These are phyloP conservation scores for Dendrobium officinale DNA, from an alignment of 106 monocot species.

Conservation along the genomic window DNA sequence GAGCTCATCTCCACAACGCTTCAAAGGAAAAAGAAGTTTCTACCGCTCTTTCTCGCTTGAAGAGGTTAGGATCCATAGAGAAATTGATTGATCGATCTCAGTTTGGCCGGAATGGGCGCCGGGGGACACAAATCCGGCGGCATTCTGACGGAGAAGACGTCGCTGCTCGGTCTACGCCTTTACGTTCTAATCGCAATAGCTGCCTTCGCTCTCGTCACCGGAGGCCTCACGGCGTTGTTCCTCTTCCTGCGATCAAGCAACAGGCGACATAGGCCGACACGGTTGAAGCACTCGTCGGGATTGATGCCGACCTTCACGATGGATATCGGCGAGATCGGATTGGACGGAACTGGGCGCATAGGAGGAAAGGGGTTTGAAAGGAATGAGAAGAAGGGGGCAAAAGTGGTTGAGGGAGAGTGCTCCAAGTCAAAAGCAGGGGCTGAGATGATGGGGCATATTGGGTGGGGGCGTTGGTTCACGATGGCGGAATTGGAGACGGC, in stretches of 20 bases:
- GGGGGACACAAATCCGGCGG: neutral
- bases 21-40: neutral
- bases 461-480: constrained; percentile 78
- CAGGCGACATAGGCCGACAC: neutral
- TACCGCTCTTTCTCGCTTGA: neutral
- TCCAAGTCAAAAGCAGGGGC: neutral
- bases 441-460: constrained; percentile 39
- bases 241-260: constrained; percentile 10
- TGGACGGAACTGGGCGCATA: neutral
- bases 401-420: constrained; percentile 2
- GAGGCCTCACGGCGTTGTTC: neutral
- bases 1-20: neutral
- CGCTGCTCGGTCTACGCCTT: constrained; percentile 24
- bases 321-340: constrained; percentile 4
- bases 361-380: neutral
- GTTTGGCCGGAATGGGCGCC: neutral
- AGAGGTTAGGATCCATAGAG: neutral
- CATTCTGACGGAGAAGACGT: constrained; percentile 13
- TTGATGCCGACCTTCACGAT: neutral
- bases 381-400: constrained; percentile 3
- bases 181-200: constrained; percentile 18
- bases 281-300: constrained; percentile 12
- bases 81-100: neutral
- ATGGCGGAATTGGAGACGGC: constrained; percentile 62
- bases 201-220: constrained; percentile 18